Evolutionary conservation across 768 basidiomycete genomes (phyloP).

Genomic region (Mycena rebaudengoi): DNA sequence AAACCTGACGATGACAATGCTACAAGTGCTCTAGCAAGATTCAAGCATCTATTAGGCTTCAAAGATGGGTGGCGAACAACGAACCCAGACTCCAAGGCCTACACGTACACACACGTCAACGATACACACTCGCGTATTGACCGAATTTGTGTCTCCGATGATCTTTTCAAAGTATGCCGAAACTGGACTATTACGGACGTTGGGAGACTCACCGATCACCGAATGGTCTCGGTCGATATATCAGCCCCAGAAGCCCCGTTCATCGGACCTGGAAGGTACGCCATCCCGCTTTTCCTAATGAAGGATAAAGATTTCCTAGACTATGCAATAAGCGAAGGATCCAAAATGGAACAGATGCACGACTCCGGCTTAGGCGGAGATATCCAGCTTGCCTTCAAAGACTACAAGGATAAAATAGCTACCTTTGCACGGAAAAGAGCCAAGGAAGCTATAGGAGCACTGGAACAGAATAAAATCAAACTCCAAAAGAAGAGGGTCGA

Average conservation of each 20-base stretch:
- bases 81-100: background rate
- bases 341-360: background rate
- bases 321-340: background rate
- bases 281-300: constrained; percentile 5
- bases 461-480: no score
- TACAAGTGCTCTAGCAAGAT: background rate
- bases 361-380: background rate
- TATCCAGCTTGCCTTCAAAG: background rate
- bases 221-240: constrained; percentile 1
- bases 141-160: background rate
- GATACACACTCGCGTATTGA: background rate
- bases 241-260: constrained; percentile 6
- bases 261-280: constrained; percentile 19
- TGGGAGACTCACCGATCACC: constrained; percentile 6
- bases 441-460: no score
- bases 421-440: no score
- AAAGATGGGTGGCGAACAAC: background rate
- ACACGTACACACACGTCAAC: background rate
- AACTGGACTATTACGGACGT: background rate
- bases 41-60: background rate
- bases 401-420: background rate
- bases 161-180: background rate
- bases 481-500: no score
- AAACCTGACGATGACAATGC: background rate
- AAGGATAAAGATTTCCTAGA: constrained; percentile 6